Conservation (phyloP, 2,329 filamentous ascomycete species). For the Alternaria sp. region DNA sequence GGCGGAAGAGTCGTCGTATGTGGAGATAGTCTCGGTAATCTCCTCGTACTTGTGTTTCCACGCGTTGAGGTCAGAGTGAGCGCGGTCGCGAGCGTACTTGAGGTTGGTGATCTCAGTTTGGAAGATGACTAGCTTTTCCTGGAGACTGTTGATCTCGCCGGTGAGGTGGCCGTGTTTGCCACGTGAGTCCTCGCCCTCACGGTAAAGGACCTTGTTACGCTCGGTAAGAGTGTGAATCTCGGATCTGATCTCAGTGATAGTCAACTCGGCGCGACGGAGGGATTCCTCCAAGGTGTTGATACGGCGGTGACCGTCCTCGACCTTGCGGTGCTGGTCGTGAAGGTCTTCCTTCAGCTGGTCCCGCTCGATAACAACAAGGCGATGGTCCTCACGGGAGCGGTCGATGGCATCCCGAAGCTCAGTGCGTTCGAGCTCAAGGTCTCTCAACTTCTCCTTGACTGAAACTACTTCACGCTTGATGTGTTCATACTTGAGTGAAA, state of each 20-base stretch:
- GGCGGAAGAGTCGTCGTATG: slow-evolving; percentile 29
- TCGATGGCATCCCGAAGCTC: slow-evolving; percentile 30
- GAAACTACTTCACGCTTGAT: slow-evolving; percentile 35
- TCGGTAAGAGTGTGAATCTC: slow-evolving; percentile 31
- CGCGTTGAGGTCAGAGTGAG: slow-evolving; percentile 28
- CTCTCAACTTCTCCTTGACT: slow-evolving; percentile 34
- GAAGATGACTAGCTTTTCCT: slow-evolving; percentile 27
- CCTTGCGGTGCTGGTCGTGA: slow-evolving; percentile 29
- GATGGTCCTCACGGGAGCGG: slow-evolving; percentile 30
- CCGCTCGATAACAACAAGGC: slow-evolving; percentile 32
- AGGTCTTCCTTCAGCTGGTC: slow-evolving; percentile 36
- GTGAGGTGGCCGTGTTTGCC: slow-evolving; percentile 26
- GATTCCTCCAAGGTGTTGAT: slow-evolving; percentile 31
- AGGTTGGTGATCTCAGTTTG: slow-evolving; percentile 34
- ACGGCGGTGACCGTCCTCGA: slow-evolving; percentile 27
- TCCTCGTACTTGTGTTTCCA: slow-evolving; percentile 39
- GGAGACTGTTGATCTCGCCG: slow-evolving; percentile 22
- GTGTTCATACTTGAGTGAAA: slow-evolving; percentile 36
- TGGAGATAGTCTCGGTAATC: slow-evolving; percentile 32
- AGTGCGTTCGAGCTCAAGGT: slow-evolving; percentile 27
- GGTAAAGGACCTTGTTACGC: slow-evolving; percentile 26
- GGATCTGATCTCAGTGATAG: slow-evolving; percentile 21
- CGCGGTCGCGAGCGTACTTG: slow-evolving; percentile 30
- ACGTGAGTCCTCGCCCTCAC: slow-evolving; percentile 30
- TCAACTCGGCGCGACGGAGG: slow-evolving; percentile 30